Evolutionary conservation across 768 basidiomycete species (phyloP).

Genomic region (Heimioporus sp.): DNA sequence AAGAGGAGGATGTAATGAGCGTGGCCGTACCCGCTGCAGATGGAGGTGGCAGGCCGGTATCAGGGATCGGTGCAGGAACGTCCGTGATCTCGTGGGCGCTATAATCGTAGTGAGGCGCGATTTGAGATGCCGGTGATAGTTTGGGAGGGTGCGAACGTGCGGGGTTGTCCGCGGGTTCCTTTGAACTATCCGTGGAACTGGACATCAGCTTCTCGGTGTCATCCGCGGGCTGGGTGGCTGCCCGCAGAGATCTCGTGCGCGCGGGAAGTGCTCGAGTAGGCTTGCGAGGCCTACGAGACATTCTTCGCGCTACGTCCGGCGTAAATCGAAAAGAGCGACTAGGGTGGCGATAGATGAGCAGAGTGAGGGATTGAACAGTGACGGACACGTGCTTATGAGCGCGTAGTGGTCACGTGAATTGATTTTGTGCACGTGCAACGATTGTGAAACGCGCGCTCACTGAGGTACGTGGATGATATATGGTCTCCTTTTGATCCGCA

Average conservation of each 20-base stretch:
- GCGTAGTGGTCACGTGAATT: constrained; percentile 30
- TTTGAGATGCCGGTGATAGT: constrained; percentile 11
- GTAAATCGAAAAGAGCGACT: constrained; percentile 24
- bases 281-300: constrained; percentile 18
- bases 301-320: constrained; percentile 24
- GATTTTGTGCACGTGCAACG: constrained; percentile 20
- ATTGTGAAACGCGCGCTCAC: background rate
- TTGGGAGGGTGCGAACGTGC: constrained; percentile 2
- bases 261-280: background rate
- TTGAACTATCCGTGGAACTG: background rate
- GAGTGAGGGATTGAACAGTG: constrained; percentile 9
- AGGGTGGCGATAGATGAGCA: constrained; percentile 8
- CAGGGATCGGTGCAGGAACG: constrained; percentile 30
- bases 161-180: constrained; percentile 1
- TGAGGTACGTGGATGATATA: too few relatives aligned
- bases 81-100: constrained; percentile 27
- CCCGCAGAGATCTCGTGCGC: constrained; percentile 11
- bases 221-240: constrained; percentile 5
- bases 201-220: constrained; percentile 25
- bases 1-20: constrained; percentile 4
- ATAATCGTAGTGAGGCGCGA: constrained; percentile 21
- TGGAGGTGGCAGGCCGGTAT: constrained; percentile 30
- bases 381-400: constrained; percentile 20
- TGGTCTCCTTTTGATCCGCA: too few relatives aligned
- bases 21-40: constrained; percentile 10